These are phyloP conservation scores for Fraxinus xanthoxyloides DNA, from an alignment of 305 asterid species.

Conservation along the genomic window DNA sequence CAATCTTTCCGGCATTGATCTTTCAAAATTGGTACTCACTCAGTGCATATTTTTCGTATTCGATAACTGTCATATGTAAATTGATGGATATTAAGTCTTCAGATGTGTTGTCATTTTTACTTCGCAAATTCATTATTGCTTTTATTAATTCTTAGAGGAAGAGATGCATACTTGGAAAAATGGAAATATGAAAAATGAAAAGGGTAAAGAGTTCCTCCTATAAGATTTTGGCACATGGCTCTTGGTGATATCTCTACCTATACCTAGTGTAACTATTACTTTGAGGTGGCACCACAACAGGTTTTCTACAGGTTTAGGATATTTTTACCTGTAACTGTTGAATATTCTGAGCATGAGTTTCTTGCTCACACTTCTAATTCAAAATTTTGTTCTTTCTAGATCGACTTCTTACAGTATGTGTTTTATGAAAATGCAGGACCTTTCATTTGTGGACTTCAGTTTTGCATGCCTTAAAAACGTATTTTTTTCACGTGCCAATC, in stretches of 20 bases:
- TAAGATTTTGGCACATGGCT: neutral
- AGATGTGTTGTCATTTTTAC: constrained; percentile 5
- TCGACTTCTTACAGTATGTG: neutral
- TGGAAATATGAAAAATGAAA: neutral
- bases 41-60: constrained; percentile 12
- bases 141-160: neutral
- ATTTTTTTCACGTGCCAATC: constrained; percentile 91
- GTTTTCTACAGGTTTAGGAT: neutral
- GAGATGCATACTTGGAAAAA: neutral
- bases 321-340: neutral
- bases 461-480: constrained; percentile 76
- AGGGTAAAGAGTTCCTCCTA: neutral
- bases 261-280: neutral
- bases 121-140: constrained; percentile 2
- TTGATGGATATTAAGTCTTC: constrained; percentile 5
- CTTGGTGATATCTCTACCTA: neutral
- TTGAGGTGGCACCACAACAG: neutral
- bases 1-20: constrained; percentile 91
- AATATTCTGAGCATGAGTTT: constrained; percentile 16
- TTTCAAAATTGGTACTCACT: constrained; percentile 74
- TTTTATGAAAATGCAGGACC: constrained; percentile 59
- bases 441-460: constrained; percentile 90
- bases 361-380: neutral
- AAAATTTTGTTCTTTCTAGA: constrained; percentile 4
- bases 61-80: constrained; percentile 7